phyloP scores from a whole-genome alignment of 2,329 filamentous ascomycete genomes.

The Fusarium nelsonii region DNA sequence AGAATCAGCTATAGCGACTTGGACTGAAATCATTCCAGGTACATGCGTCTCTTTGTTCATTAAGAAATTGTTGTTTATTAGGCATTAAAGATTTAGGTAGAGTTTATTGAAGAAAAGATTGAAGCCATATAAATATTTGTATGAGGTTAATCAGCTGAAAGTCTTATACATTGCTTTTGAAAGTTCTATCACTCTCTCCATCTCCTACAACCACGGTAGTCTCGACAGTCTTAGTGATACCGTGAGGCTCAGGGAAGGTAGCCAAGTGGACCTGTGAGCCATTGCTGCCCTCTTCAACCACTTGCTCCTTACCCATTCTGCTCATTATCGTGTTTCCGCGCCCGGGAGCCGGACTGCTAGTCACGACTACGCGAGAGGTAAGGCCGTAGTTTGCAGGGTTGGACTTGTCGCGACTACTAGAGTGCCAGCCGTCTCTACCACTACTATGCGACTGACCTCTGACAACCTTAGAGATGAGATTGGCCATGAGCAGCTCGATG shows the following conservation, averaged over 20 bases:
- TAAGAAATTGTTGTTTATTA: too few relatives aligned
- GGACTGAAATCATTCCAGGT: too few relatives aligned
- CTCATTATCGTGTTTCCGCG: conserved; percentile 8
- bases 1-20: background rate
- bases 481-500: conserved; percentile 66
- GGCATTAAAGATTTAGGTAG: too few relatives aligned
- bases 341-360: background rate
- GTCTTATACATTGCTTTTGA: background rate
- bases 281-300: background rate
- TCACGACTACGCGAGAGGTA: conserved; percentile 29
- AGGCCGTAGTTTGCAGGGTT: conserved; percentile 23
- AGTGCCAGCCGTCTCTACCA: conserved; percentile 17
- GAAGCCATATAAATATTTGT: background rate
- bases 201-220: conserved; percentile 29
- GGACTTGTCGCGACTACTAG: conserved; percentile 16
- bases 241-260: conserved; percentile 13
- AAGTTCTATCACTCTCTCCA: conserved; percentile 17
- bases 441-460: background rate
- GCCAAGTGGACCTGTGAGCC: conserved; percentile 32
- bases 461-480: conserved; percentile 60
- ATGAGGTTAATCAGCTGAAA: background rate
- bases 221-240: conserved; percentile 36
- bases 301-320: conserved; percentile 16
- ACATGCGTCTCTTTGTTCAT: too few relatives aligned
- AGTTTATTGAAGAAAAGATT: too few relatives aligned